A percentile compares a stretch with the other conserved stretches of the same genome.
phyloP scores from a whole-genome alignment of 2,329 filamentous ascomycete genomes.

The Penicillium sp. region DNA sequence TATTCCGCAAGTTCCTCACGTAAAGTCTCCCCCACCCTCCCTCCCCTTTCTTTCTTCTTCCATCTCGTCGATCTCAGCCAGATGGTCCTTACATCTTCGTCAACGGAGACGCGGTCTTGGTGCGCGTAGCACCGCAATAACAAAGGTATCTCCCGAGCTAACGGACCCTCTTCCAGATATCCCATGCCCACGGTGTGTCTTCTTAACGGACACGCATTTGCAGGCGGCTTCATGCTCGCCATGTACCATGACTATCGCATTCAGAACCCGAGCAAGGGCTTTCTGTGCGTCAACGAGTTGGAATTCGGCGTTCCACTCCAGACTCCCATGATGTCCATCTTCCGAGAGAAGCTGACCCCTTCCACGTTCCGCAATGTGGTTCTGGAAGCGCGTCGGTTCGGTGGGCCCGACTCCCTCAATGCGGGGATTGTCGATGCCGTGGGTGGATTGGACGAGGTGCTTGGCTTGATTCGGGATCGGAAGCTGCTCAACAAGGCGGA shows the following conservation, averaged over 20 bases:
- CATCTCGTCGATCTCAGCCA: too few relatives aligned
- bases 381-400: conserved; percentile 66
- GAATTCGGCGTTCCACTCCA: conserved; percentile 72
- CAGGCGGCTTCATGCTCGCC: conserved; percentile 72
- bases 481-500: conserved; percentile 57
- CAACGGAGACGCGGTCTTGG: not conserved
- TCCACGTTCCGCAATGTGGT: conserved; percentile 57
- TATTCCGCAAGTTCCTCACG: conserved; percentile 61
- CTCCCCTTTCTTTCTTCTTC: too few relatives aligned
- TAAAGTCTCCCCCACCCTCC: conserved; percentile 22
- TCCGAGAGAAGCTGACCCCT: conserved; percentile 60
- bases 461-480: conserved; percentile 55
- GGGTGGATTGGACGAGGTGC: conserved; percentile 58
- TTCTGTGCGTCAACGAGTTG: conserved; percentile 73
- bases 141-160: not conserved
- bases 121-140: not conserved
- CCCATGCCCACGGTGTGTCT: conserved; percentile 79
- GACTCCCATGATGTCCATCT: conserved; percentile 67
- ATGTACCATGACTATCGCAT: conserved; percentile 81
- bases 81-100: too few relatives aligned
- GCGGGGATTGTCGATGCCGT: conserved; percentile 63
- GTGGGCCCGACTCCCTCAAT: conserved; percentile 56
- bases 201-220: conserved; percentile 74
- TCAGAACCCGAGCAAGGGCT: conserved; percentile 65
- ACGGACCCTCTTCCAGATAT: conserved; percentile 42